A percentile compares a stretch with the other conserved stretches of the same genome.
Evolutionary conservation across 2,329 filamentous ascomycete genomes (phyloP).

Genomic region (Epichloe coenophiala): DNA sequence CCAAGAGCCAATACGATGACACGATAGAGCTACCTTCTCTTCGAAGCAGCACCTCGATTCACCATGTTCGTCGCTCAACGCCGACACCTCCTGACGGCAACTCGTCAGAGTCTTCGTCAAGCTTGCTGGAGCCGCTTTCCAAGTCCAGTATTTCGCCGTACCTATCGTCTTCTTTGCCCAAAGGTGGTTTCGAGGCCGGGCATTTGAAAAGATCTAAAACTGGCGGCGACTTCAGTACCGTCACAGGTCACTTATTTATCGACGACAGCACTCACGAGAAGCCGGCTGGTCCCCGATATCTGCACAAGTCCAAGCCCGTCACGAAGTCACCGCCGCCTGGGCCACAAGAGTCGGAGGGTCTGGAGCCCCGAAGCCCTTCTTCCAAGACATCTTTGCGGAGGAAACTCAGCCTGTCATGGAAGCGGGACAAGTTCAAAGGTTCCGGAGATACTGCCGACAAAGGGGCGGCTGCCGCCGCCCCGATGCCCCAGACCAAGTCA

Average conservation of each 20-base stretch:
- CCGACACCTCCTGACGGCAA: slow-evolving; percentile 29
- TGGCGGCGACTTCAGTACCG: slow-evolving; percentile 31
- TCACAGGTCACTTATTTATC: slow-evolving; percentile 23
- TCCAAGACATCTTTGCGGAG: slow-evolving; percentile 64
- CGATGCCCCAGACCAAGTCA: slow-evolving; percentile 37
- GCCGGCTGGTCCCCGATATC: slow-evolving; percentile 41
- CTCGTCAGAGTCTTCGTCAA: slow-evolving; percentile 38
- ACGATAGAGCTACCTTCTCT: slow-evolving; percentile 46
- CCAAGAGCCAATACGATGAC: slow-evolving; percentile 50
- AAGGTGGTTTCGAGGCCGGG: slow-evolving; percentile 29
- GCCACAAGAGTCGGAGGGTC: slow-evolving; percentile 38
- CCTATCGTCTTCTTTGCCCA: slow-evolving; percentile 42
- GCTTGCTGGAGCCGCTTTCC: slow-evolving; percentile 24
- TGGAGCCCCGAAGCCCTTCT: slow-evolving; percentile 61
- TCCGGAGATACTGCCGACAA: slow-evolving; percentile 26
- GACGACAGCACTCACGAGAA: slow-evolving; percentile 32
- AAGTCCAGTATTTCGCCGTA: slow-evolving; percentile 47
- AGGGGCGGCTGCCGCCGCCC: background rate
- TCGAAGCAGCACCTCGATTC: slow-evolving; percentile 71
- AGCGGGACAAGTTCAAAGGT: slow-evolving; percentile 65
- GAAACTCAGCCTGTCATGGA: slow-evolving; percentile 79
- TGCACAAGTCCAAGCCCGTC: slow-evolving; percentile 27
- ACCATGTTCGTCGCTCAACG: slow-evolving; percentile 38
- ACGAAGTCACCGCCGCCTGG: slow-evolving; percentile 41
- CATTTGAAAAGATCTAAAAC: slow-evolving; percentile 39